Evolutionary conservation across 2,329 filamentous ascomycete species (phyloP), one percentile per base, ranked within the genome.

Genomic region (Fusarium bulbicola): DNA sequence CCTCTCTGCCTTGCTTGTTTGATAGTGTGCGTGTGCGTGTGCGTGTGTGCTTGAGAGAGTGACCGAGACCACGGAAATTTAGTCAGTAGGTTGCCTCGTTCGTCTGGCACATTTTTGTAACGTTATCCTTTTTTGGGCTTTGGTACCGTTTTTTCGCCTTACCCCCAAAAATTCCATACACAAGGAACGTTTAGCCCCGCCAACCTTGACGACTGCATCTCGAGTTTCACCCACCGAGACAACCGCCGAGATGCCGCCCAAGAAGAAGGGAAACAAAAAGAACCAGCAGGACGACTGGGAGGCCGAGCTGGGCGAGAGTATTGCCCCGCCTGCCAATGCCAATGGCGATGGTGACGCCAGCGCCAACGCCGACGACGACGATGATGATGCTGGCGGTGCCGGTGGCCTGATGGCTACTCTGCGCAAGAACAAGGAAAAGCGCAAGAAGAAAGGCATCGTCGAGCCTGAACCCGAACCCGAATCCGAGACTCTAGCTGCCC

Each of bases 221-320:
- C 72, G 73, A 67, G 59, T 64, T 70, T 42, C 59, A 72, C 52
- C 59, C 59, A 56, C 59, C 46, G 21, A 73, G 68, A 70, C 52
- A 63, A 73, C 72, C 76, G 69, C 69, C 83, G 87, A 83, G 70
- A 98, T 98, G 95, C 86, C 95, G 80, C 95, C 95, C 72, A 98
- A 98, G 87, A 97, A 96, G 89, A 98, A 97, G 90, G 86, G 86
- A 77, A 92, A 92, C 82, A 97, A 95, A 88, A 92, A 91, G 82
- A 90, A 87, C 80, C 90, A 93, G 81, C 90, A 93, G 81, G 94
- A 97, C 80, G 94, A 98, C 87, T 98, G 95, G 95, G 96, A 98
- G 83, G 91, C 93, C 63, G 95, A 97, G 73, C 87, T 98, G 62
- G 95, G 95, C 79, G 95, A 98, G 85, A 86, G 87, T 69, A 88